These are phyloP conservation scores for Bjerkandera adusta DNA, from an alignment of 1,284 basidiomycete genomes.

Conservation along the genomic window DNA sequence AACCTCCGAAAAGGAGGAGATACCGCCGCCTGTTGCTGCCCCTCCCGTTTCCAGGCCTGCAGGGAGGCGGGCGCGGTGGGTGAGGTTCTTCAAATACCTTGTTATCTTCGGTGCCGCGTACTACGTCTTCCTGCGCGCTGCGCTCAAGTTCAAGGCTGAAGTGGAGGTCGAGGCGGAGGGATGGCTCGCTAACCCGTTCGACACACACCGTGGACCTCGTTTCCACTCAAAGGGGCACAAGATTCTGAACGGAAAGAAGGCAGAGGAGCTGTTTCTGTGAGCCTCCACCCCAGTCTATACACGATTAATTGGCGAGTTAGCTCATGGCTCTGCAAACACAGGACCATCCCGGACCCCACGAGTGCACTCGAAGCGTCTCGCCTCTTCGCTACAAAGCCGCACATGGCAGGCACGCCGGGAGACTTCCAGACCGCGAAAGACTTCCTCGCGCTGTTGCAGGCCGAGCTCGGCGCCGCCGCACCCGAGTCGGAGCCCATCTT, in stretches of 20 bases:
- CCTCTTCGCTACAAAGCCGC: slow-evolving; percentile 63
- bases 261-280: slow-evolving; percentile 28
- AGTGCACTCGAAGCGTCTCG: slow-evolving; percentile 58
- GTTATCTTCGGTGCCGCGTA: slow-evolving; percentile 13
- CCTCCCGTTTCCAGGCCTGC: neutral
- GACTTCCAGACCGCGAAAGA: slow-evolving; percentile 66
- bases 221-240: slow-evolving; percentile 13
- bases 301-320: slow-evolving; percentile 17
- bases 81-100: slow-evolving; percentile 12
- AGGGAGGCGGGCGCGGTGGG: neutral
- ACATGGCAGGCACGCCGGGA: slow-evolving; percentile 65
- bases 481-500: slow-evolving; percentile 52
- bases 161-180: slow-evolving; percentile 20
- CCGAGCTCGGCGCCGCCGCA: slow-evolving; percentile 51
- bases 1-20: slow-evolving; percentile 7
- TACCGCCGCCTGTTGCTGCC: slow-evolving; percentile 15
- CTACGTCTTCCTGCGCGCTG: slow-evolving; percentile 11
- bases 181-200: slow-evolving; percentile 22
- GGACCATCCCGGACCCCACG: slow-evolving; percentile 52
- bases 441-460: slow-evolving; percentile 62
- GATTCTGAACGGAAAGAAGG: slow-evolving; percentile 22
- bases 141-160: slow-evolving; percentile 13
- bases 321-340: slow-evolving; percentile 22
- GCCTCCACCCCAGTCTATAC: slow-evolving; percentile 17
- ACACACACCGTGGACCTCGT: slow-evolving; percentile 9